Base-by-base conservation (phyloP, 2,329 filamentous ascomycete genomes). In the Exophiala sideris region DNA sequence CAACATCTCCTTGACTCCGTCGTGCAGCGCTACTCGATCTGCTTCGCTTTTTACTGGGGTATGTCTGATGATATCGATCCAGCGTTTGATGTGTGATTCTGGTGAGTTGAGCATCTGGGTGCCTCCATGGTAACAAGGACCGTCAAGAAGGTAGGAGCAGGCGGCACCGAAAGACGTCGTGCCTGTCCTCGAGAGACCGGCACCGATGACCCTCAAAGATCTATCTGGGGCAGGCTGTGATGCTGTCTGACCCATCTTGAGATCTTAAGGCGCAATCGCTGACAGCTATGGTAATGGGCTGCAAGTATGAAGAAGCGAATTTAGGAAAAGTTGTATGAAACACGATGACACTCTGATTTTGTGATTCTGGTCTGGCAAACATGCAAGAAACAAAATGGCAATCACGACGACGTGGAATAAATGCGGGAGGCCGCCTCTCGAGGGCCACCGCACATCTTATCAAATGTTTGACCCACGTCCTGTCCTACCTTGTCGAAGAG, bases 91-190 rank as follows among this genome's bases (percentile, higher is more conserved):
- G 36, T 65, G 62, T 11, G 59, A 53, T 35, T 63, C 61, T 8
- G 57, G 57, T 3, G 59, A 61, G 47, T 56, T 57, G n/a, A 63
- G 48, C 48, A 63, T 62, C 54, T 74, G 71, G 0, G 70, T 78
- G 20, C 78, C 78, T 46, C 76, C 74, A 57, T 81, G 78, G 61
- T 77, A 73, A 40, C 76, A 71, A 2, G 78, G 78, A 0, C 74
- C 77, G 35, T 75, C 63, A 5, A 79, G 72, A 3, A 80, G 69
- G 52, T 72, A 75, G 54, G 69, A 70, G 7, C 80, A 65, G 1
- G 78, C 78, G 36, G 72, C 60, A 33, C 73, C 73, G 68, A 79
- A 76, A 20, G 79, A 79, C 8, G 77, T 68, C 1, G 77, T 80
- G 11, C 77, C 78, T 1, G 77, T 80, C 46, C 78, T 70, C 11